Evolutionary conservation across 192 early-diverging fungal species (phyloP).

Genomic region (Coemansia reversa): DNA sequence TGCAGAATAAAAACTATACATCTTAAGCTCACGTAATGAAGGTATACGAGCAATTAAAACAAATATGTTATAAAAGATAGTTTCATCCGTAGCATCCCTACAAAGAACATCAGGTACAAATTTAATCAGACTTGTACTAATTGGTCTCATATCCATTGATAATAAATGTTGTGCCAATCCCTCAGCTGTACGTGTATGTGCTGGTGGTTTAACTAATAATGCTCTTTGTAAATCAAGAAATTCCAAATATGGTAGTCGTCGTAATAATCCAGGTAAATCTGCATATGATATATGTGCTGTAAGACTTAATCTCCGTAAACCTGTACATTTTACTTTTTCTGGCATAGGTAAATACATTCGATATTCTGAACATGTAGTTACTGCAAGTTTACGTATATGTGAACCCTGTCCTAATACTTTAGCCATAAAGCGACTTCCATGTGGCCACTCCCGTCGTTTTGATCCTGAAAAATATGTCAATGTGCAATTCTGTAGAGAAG

Average conservation of each 20-base stretch:
- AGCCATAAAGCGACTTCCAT: conserved; percentile 30
- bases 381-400: conserved; percentile 10
- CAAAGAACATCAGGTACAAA: conserved; percentile 33
- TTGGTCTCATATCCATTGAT: conserved; percentile 19
- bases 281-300: conserved; percentile 21
- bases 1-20: conserved; percentile 33
- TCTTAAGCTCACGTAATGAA: conserved; percentile 32
- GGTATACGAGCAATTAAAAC: conserved; percentile 33
- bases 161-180: conserved; percentile 30
- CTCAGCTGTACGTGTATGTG: conserved; percentile 21
- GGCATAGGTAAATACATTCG: conserved; percentile 20
- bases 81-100: conserved; percentile 23
- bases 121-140: conserved; percentile 32
- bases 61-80: conserved; percentile 40
- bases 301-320: conserved; percentile 16
- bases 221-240: conserved; percentile 26
- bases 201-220: conserved; percentile 21
- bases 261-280: conserved; percentile 19
- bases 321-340: conserved; percentile 15
- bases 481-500: conserved; percentile 6
- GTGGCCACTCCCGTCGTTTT: conserved; percentile 20
- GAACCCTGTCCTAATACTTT: conserved; percentile 21
- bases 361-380: conserved; percentile 17
- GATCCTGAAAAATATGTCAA: conserved; percentile 20
- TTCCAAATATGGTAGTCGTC: conserved; percentile 29